Base-by-base conservation (phyloP, 495 filamentous ascomycete genomes). In the Aspergillus homomorphus region DNA sequence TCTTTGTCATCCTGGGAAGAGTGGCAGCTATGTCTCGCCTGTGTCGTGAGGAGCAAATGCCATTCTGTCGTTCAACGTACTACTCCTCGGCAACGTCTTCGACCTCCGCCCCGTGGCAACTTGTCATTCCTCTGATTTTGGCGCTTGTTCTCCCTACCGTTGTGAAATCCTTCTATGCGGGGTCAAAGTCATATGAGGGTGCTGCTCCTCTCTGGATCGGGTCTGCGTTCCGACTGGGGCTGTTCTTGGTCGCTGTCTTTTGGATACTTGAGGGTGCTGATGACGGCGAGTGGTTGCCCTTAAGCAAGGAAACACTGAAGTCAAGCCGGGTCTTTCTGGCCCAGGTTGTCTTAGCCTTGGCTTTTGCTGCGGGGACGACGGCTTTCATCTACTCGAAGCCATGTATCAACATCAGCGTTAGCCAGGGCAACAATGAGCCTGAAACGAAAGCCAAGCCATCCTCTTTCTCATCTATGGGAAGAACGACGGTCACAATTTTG, bases 1-100 rank as follows among this genome's bases (percentile, higher is more conserved):
- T 90, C 4, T 98, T 99, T 69, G 79, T 93, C 57, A 66, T 89
- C 28, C 79, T 96, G n/a, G 88, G 86, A 48, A 85, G 93, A 33
- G 10, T 95, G 6, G 88, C 92, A 3, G 95, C 91, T 14, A 84
- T 96, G 59, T 97, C 95, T 20, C 89, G 91, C 58, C 86, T 98
- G 28, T 99, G 94, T 68, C 89, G 94, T 54, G 94, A 99, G 69
- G 94, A 99, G 69, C 94, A 98, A 71, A 96, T 97, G 90, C 94
- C 95, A 1, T 90, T 87, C 75, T 99, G 94, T 79, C 84, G 83
- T 41, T 96, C 92, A 0, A 97, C 94, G 8, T 99, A 96, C 75
- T 98, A 98, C 69, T 85, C 94, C 19, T 96, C 92, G 0, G 85
- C 88, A 10, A 90, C 84, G 7, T 96, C 92, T 1, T 97, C 94